A percentile compares a stretch with the other conserved stretches of the same genome.
Evolutionary conservation across 345 rosid species (phyloP).

Genomic region (Eucalyptus pauciflora): DNA sequence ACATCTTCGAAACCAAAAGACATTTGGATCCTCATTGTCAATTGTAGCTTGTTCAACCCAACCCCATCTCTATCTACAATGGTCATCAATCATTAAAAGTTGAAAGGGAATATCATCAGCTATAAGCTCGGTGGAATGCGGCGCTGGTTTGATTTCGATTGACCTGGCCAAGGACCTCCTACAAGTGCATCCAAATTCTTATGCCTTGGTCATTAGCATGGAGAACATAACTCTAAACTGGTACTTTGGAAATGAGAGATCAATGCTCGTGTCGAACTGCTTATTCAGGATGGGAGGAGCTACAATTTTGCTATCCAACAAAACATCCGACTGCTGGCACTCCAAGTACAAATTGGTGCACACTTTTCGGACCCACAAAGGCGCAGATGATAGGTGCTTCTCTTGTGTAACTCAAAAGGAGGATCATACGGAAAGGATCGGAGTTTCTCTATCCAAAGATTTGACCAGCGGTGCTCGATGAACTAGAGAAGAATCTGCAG

Average conservation of each 20-base stretch:
- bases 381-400: conserved; percentile 38
- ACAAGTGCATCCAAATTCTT: conserved; percentile 25
- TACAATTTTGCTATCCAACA: conserved; percentile 38
- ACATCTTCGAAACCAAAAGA: conserved; percentile 30
- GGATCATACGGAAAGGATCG: conserved; percentile 23
- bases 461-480: conserved; percentile 37
- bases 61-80: conserved; percentile 41
- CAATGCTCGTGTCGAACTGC: conserved; percentile 47
- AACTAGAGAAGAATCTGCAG: conserved; percentile 39
- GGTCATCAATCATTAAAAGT: conserved; percentile 38
- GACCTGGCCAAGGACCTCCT: conserved; percentile 44
- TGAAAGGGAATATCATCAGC: conserved; percentile 33
- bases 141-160: conserved; percentile 53
- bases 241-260: conserved; percentile 44
- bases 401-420: conserved; percentile 36
- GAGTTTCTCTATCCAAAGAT: conserved; percentile 37
- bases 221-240: conserved; percentile 49
- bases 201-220: conserved; percentile 43
- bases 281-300: conserved; percentile 55
- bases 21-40: conserved; percentile 36
- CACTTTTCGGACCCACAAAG: conserved; percentile 44
- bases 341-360: conserved; percentile 39
- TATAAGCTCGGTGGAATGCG: conserved; percentile 45
- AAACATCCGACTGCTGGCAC: conserved; percentile 11
- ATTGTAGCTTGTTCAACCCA: conserved; percentile 41